Conservation (phyloP, 805 yeast species). For the Pichia rugopelliculosa region DNA sequence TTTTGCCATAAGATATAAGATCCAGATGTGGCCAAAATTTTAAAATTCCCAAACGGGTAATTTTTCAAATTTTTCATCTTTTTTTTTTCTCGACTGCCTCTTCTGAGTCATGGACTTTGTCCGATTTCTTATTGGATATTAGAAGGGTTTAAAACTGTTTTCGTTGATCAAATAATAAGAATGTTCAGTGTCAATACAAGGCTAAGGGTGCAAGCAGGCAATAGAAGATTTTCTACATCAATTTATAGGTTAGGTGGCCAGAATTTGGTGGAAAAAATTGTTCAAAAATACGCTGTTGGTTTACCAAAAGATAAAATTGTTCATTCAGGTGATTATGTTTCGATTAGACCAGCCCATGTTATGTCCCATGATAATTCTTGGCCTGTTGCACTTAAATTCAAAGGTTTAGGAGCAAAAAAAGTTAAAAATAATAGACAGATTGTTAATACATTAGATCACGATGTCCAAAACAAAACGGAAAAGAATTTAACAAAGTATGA, state of each 20-base stretch:
- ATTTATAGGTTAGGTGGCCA: slow-evolving; percentile 43
- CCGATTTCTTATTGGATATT: not conserved
- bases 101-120: not conserved
- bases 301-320: slow-evolving; percentile 69
- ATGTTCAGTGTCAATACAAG: slow-evolving; percentile 6
- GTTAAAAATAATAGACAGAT: slow-evolving; percentile 85
- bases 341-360: slow-evolving; percentile 92
- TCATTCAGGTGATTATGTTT: slow-evolving; percentile 87
- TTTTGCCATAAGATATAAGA: no score
- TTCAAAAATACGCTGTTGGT: slow-evolving; percentile 87
- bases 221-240: slow-evolving; percentile 17
- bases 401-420: slow-evolving; percentile 83
- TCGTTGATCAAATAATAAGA: not conserved
- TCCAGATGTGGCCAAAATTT: not conserved
- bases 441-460: slow-evolving; percentile 95
- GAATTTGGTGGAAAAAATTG: slow-evolving; percentile 91
- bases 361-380: slow-evolving; percentile 99
- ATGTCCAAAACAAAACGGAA: slow-evolving; percentile 88
- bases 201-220: not conserved
- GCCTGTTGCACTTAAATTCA: slow-evolving; percentile 97
- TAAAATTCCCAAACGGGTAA: not conserved
- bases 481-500: slow-evolving; percentile 81
- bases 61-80: not conserved
- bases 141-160: not conserved
- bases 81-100: not conserved